Evolutionary conservation across 495 filamentous ascomycete genomes (phyloP).

Genomic region (Penicillium bovifimosum): DNA sequence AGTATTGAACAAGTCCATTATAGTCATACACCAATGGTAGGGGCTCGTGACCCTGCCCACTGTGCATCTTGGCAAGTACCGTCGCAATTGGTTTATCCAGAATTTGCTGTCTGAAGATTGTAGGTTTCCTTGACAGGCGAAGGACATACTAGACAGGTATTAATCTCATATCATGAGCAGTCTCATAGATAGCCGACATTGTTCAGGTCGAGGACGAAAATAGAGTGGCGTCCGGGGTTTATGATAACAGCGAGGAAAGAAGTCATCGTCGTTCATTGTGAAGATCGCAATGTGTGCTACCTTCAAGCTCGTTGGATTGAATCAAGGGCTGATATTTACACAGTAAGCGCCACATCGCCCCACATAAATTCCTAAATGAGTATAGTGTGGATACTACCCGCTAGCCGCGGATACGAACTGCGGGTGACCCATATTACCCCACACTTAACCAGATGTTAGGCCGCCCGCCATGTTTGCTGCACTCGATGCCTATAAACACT

Average conservation of each 20-base stretch:
- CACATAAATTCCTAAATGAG: too few relatives aligned
- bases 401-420: too few relatives aligned
- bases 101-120: not conserved
- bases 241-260: conserved; percentile 12
- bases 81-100: conserved; percentile 1
- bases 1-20: not conserved
- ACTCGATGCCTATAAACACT: too few relatives aligned
- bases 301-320: too few relatives aligned
- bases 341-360: too few relatives aligned
- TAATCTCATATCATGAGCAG: conserved; percentile 6
- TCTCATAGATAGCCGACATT: conserved; percentile 16
- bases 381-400: too few relatives aligned
- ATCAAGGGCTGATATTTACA: too few relatives aligned
- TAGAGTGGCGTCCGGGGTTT: conserved; percentile 5
- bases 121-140: conserved; percentile 7
- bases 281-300: too few relatives aligned
- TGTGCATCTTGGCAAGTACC: conserved; percentile 8
- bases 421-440: too few relatives aligned
- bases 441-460: too few relatives aligned
- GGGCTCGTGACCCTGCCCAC: conserved; percentile 12
- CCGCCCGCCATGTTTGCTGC: too few relatives aligned
- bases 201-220: conserved; percentile 15
- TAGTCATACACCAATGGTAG: conserved; percentile 15
- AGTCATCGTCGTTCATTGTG: too few relatives aligned
- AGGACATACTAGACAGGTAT: conserved; percentile 15